Evolutionary conservation across 2,329 filamentous ascomycete species (phyloP).

Genomic region (Alternaria metachromatica): DNA sequence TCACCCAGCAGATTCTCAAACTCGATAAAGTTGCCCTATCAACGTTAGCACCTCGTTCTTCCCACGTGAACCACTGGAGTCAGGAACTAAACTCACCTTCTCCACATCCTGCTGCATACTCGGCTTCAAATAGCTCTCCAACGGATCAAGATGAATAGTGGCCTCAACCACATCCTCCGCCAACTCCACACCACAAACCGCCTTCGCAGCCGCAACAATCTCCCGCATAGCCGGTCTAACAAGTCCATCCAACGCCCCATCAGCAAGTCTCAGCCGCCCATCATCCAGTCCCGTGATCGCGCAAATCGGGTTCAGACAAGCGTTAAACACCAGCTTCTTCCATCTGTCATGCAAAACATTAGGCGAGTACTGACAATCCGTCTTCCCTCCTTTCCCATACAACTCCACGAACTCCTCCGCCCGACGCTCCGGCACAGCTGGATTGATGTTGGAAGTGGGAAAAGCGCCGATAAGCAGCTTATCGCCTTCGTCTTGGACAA

Average conservation of each 20-base stretch:
- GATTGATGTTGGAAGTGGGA: slow-evolving; percentile 42
- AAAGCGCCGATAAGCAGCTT: slow-evolving; percentile 60
- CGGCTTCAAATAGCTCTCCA: slow-evolving; percentile 58
- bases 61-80: neutral
- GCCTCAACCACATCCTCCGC: slow-evolving; percentile 53
- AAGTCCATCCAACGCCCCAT: slow-evolving; percentile 55
- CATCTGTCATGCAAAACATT: slow-evolving; percentile 56
- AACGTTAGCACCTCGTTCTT: neutral
- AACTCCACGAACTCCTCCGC: slow-evolving; percentile 55
- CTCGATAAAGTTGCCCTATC: slow-evolving; percentile 62
- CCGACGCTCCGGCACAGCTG: slow-evolving; percentile 30
- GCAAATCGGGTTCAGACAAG: slow-evolving; percentile 61
- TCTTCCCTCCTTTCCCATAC: slow-evolving; percentile 57
- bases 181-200: slow-evolving; percentile 51
- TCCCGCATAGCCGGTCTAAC: slow-evolving; percentile 63
- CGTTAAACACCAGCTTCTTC: slow-evolving; percentile 61
- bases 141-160: slow-evolving; percentile 59
- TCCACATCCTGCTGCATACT: slow-evolving; percentile 63
- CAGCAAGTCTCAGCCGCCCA: slow-evolving; percentile 56
- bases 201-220: slow-evolving; percentile 56
- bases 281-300: slow-evolving; percentile 61
- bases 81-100: slow-evolving; percentile 47
- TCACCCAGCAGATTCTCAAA: slow-evolving; percentile 64
- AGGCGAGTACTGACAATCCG: slow-evolving; percentile 50
- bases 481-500: slow-evolving; percentile 63